Base-by-base conservation (phyloP, 495 filamentous ascomycete genomes). In the Tuber melanosporum region DNA sequence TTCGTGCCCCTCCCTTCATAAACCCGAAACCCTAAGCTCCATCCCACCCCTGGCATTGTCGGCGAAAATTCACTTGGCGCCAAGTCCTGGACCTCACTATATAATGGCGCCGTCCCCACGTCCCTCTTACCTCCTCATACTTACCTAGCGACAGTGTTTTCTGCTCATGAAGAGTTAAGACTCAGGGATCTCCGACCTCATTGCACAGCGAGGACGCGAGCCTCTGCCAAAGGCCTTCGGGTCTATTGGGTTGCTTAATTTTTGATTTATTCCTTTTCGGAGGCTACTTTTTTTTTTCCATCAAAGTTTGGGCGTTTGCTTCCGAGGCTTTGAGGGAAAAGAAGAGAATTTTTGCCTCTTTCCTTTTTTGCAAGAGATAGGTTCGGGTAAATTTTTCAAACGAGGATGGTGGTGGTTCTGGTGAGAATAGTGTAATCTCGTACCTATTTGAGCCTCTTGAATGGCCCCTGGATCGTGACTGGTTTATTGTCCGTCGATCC, bases 71-170 rank as follows among this genome's bases (percentile, higher is more conserved):
- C 26, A 6, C 78, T 79, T 79, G 78, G 78, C 78, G 76, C 76
- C 78, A 79, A 79, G 77, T 20, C 7, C 41, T 9, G 0, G n/a
- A 72, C 32, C 6, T 32, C 73, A 43, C 26, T 75, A 74, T 79
- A 79, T 79, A 79, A 78, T 43, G 71, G 19, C 70, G 10, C 32
- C 73, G 12, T 70, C 42, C 57, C 78, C 76, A 66, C 26, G 76
- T 49, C 78, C 77, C 70, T 46, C 75, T 79, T 57, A 36, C 1
- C 72, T 75, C 78, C 46, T 79, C 78, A 80, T 80, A 80, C 78
- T 80, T 80, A 80, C 78, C 78, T 80, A 80, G 78, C 78, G 78
- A 79, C 78, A 79, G 78, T 79, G 78, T 79, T 79, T 80, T 77
- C 76, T 78, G 78, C 78, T 80, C 78, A 80, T 57, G 62, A 80